Percentiles rank a stretch among this genome's conserved stretches.
Conservation (phyloP, 768 basidiomycete species). For the Butyriboletus loyo region DNA sequence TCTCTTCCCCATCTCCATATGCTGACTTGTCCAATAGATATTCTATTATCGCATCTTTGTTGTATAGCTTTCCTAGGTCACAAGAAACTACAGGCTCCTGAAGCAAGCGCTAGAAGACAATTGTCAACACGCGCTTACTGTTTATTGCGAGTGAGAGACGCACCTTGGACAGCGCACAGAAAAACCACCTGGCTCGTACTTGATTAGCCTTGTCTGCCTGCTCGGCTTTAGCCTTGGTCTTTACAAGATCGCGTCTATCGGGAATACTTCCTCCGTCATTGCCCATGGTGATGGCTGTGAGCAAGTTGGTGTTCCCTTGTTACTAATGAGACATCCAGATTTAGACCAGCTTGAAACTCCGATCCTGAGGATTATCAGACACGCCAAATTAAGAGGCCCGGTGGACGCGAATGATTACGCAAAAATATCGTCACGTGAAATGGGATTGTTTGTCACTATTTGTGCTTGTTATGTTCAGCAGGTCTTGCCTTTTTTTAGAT, state of each 20-base stretch:
- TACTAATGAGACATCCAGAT: conserved; percentile 6
- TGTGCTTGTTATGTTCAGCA: conserved; percentile 25
- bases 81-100: conserved; percentile 90
- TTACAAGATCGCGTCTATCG: conserved; percentile 76
- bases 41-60: conserved; percentile 92
- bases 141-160: not conserved
- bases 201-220: conserved; percentile 91
- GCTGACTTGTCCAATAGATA: conserved; percentile 78
- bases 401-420: too few species aligned
- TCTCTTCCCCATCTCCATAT: conserved; percentile 88
- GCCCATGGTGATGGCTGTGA: conserved; percentile 52
- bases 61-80: conserved; percentile 91
- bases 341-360: not conserved
- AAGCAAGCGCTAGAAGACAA: conserved; percentile 61
- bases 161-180: conserved; percentile 95
- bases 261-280: conserved; percentile 90
- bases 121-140: not conserved
- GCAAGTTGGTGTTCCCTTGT: not conserved
- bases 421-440: not conserved
- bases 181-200: conserved; percentile 83
- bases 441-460: conserved; percentile 18
- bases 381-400: too few species aligned
- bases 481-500: conserved; percentile 21
- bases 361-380: not conserved
- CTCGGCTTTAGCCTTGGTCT: conserved; percentile 74